phyloP scores from a whole-genome alignment of 805 yeast genomes.

The Millerozyma acaciae region DNA sequence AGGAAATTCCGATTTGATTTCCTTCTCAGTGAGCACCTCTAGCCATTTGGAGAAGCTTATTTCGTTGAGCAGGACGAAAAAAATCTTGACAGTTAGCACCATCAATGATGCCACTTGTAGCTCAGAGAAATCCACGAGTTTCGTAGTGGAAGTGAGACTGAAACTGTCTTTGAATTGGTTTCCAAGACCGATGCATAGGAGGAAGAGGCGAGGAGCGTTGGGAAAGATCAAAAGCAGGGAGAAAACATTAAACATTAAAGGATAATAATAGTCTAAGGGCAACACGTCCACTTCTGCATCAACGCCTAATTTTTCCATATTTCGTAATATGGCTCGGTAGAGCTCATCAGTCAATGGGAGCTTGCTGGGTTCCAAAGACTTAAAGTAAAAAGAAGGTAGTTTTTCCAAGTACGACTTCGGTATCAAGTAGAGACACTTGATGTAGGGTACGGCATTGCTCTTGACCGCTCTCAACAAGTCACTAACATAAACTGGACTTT shows the following conservation, averaged over 20 bases:
- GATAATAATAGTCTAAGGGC: constrained; percentile 27
- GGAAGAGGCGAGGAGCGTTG: constrained; percentile 46
- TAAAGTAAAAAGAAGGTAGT: constrained; percentile 36
- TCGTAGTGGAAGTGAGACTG: constrained; percentile 2
- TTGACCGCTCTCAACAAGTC: constrained; percentile 45
- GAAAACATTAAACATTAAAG: constrained; percentile 37
- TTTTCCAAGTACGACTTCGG: constrained; percentile 35
- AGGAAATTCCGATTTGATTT: constrained; percentile 15
- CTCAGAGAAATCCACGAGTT: constrained; percentile 31
- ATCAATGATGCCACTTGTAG: constrained; percentile 29
- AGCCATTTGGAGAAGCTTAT: constrained; percentile 18
- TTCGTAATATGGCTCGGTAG: constrained; percentile 17
- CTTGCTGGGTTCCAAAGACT: constrained; percentile 35
- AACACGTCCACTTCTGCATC: constrained; percentile 7
- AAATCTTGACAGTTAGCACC: constrained; percentile 27
- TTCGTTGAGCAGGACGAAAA: constrained; percentile 20
- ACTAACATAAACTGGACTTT: constrained; percentile 45
- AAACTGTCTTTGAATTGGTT: constrained; percentile 8
- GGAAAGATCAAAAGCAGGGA: constrained; percentile 44
- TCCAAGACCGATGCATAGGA: constrained; percentile 23
- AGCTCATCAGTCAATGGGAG: constrained; percentile 39
- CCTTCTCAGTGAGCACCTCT: constrained; percentile 12
- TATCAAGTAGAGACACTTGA: constrained; percentile 34
- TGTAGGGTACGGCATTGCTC: constrained; percentile 47
- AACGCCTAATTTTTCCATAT: constrained; percentile 7